These are phyloP conservation scores for Tylopilus sp. DNA, from an alignment of 768 basidiomycete species.

Conservation along the genomic window DNA sequence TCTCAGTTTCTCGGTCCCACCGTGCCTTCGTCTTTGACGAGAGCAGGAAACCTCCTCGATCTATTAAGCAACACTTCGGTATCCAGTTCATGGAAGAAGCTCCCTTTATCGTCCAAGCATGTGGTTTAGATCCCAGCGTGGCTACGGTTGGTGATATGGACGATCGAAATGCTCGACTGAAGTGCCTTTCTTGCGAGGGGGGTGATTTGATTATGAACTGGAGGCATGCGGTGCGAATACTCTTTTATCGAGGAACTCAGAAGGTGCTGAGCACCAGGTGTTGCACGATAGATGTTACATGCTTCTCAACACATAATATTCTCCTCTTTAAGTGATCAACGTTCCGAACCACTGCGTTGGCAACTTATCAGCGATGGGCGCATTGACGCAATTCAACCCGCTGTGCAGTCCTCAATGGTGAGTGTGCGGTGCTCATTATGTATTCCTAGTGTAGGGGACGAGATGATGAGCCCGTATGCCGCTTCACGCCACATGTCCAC, in stretches of 20 bases:
- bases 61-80: not conserved
- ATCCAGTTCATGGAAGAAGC: slow-evolving; percentile 6
- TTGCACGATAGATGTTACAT: not conserved
- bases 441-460: not conserved
- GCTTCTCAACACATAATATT: not conserved
- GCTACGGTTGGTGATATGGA: slow-evolving; percentile 12
- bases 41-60: not conserved
- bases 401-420: not conserved
- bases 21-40: not conserved
- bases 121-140: slow-evolving; percentile 7
- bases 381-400: not conserved
- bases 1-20: not conserved
- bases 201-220: not conserved
- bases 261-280: not conserved
- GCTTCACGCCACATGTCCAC: not conserved
- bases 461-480: fast-evolving
- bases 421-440: slow-evolving; percentile 1
- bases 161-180: slow-evolving; percentile 11
- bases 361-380: not conserved
- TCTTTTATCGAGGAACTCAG: not conserved
- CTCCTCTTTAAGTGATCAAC: not conserved
- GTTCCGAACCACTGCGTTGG: slow-evolving; percentile 3
- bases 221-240: slow-evolving; percentile 7
- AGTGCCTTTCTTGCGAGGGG: not conserved
- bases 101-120: slow-evolving; percentile 4